phyloP scores from a whole-genome alignment of 2,329 filamentous ascomycete genomes.

The Fusarium napiforme region DNA sequence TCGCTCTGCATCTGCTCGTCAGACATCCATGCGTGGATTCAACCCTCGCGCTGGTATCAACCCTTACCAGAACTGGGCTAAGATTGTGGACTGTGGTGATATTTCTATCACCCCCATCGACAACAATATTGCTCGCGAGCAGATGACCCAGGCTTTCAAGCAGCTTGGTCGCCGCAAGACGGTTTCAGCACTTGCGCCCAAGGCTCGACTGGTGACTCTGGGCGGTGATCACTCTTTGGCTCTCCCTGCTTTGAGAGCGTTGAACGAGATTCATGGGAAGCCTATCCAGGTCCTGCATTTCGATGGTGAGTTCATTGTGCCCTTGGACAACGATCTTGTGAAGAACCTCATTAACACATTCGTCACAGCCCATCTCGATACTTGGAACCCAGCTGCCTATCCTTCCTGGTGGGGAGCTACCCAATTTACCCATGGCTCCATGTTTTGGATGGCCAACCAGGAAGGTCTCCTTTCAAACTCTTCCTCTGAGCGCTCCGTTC shows the following conservation, averaged over 20 bases:
- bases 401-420: constrained; percentile 75
- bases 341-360: not conserved
- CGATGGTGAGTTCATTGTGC: constrained; percentile 56
- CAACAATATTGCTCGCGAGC: constrained; percentile 80
- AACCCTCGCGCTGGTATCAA: constrained; percentile 86
- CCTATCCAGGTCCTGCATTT: constrained; percentile 79
- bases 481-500: constrained; percentile 77
- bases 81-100: constrained; percentile 88
- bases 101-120: constrained; percentile 89
- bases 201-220: constrained; percentile 72
- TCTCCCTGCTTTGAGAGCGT: constrained; percentile 74
- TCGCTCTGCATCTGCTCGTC: constrained; percentile 82
- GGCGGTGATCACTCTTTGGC: constrained; percentile 80
- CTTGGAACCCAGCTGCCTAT: constrained; percentile 86
- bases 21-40: constrained; percentile 80
- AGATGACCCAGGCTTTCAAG: constrained; percentile 84
- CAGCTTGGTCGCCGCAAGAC: constrained; percentile 67
- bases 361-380: constrained; percentile 74
- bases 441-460: constrained; percentile 89
- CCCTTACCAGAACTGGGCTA: constrained; percentile 84
- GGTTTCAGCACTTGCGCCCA: constrained; percentile 49
- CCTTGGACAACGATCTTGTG: not conserved
- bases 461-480: constrained; percentile 81
- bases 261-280: constrained; percentile 69
- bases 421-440: constrained; percentile 86